A percentile compares a stretch with the other conserved stretches of the same genome.
phyloP scores from a whole-genome alignment of 2,329 filamentous ascomycete species.

The Trichoderma koningii region DNA sequence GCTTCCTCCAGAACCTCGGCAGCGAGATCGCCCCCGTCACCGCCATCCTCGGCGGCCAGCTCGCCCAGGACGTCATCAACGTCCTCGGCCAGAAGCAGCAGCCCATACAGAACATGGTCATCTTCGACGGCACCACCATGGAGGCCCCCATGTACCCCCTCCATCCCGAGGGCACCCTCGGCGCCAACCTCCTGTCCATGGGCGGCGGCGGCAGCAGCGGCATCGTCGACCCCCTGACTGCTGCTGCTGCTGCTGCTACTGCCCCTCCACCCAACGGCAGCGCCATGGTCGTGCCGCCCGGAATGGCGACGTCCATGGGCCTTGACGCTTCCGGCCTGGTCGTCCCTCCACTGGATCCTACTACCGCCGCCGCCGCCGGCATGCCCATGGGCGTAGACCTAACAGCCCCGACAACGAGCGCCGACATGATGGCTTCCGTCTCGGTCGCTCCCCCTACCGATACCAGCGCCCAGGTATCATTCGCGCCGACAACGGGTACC shows the following conservation, averaged over 20 bases:
- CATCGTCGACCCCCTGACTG: conserved; percentile 27
- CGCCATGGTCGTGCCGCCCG: conserved; percentile 34
- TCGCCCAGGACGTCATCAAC: conserved; percentile 97
- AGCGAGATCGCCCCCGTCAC: conserved; percentile 84
- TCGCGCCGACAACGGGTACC: background rate
- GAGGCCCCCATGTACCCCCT: conserved; percentile 79
- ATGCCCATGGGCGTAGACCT: conserved; percentile 10
- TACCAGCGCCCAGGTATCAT: background rate
- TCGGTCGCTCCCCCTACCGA: background rate
- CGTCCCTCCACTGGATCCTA: conserved; percentile 15
- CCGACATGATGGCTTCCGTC: background rate
- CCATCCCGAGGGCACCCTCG: conserved; percentile 66
- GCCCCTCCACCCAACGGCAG: conserved; percentile 31
- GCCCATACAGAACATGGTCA: conserved; percentile 90
- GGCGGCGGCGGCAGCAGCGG: conserved; percentile 27
- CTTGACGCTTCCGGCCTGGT: conserved; percentile 27
- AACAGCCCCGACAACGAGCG: background rate
- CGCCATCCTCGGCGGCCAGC: conserved; percentile 83
- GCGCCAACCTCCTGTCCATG: conserved; percentile 49
- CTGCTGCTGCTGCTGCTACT: too few relatives aligned
- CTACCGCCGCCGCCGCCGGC: background rate
- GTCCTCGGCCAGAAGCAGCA: conserved; percentile 89
- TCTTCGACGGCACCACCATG: conserved; percentile 85
- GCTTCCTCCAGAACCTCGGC: conserved; percentile 83
- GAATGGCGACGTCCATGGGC: conserved; percentile 23